phyloP scores from a whole-genome alignment of 2,329 filamentous ascomycete species.

The Fusarium decemcellulare region DNA sequence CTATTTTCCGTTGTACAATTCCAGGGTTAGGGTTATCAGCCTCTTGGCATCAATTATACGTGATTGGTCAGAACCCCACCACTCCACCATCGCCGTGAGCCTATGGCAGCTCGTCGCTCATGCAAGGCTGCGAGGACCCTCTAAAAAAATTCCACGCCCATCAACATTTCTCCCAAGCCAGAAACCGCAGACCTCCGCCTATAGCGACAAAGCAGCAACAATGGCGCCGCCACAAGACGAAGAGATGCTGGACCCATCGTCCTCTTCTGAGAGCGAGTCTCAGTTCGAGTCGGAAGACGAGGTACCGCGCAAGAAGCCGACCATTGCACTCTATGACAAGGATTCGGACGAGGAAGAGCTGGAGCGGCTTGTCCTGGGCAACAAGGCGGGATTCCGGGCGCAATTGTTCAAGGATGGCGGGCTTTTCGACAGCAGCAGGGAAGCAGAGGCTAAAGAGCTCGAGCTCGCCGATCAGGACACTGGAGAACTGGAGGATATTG shows the following conservation, averaged over 20 bases:
- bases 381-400: constrained; percentile 84
- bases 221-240: constrained; percentile 53
- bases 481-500: constrained; percentile 71
- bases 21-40: constrained; percentile 41
- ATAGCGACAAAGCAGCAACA: constrained; percentile 25
- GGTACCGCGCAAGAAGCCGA: constrained; percentile 48
- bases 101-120: constrained; percentile 33
- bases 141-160: constrained; percentile 50
- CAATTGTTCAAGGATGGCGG: constrained; percentile 74
- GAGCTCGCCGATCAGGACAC: constrained; percentile 59
- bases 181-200: constrained; percentile 29
- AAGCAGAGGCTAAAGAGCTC: constrained; percentile 51
- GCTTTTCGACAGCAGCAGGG: constrained; percentile 49
- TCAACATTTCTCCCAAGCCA: constrained; percentile 39
- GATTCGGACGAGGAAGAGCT: constrained; percentile 89
- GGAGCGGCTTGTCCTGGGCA: constrained; percentile 90
- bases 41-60: constrained; percentile 15
- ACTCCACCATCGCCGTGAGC: constrained; percentile 13
- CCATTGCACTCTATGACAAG: constrained; percentile 68
- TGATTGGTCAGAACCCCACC: constrained; percentile 38
- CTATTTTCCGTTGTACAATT: constrained; percentile 5
- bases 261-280: constrained; percentile 49
- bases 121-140: constrained; percentile 50
- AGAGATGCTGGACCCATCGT: constrained; percentile 45
- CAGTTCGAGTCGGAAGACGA: constrained; percentile 49